Base-by-base conservation (phyloP, 1,139 yeast species). In the Debaryomyces udenii region DNA sequence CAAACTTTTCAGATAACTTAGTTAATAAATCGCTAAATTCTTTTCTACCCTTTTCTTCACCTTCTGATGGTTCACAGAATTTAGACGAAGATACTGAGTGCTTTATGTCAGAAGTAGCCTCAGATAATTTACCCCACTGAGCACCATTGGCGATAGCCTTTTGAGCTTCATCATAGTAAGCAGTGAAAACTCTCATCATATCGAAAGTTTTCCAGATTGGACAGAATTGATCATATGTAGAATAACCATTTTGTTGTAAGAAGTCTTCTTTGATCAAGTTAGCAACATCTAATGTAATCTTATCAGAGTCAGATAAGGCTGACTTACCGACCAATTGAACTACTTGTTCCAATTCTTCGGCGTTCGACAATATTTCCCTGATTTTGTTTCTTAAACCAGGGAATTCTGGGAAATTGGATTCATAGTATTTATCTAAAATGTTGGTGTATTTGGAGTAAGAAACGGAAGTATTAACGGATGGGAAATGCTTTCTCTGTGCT, bases 401-500 rank as follows among this genome's bases (percentile, higher is more conserved):
- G 78, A 90, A 93, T 59, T 89, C 97, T 44, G 97, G 95, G 66
- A 83, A 91, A 68, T 86, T 83, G 39, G 75, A 61, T 50, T 87
- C 96, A 67, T 93, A 93, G 71, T 81, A 93, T 64, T 85, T 86
- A 70, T 82, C 78, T 69, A 93, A 80, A 37, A 89, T 87, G 59
- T 76, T 86, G 45, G 96, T 90, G 73, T 93, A 93, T 75, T 93
- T 93, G 55, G 99, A 93, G 72, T 94, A 93, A 16, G 99, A 93
- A 31, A 88, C 91, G 13, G 96, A 78, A 18, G 99, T 93, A 72
- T 93, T 93, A 65, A 93, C 88, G 35, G 98, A 91, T 57, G 99
- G 99, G 89, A 93, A 93, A 77, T 93, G 99, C 75, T 93, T 93
- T 79, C 99, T 90, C 79, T 93, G 99, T 18, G 99, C 99, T 62